Evolutionary conservation across 352 stramenopile genomes (phyloP).

Genomic region (Phytophthora boehmeriae): DNA sequence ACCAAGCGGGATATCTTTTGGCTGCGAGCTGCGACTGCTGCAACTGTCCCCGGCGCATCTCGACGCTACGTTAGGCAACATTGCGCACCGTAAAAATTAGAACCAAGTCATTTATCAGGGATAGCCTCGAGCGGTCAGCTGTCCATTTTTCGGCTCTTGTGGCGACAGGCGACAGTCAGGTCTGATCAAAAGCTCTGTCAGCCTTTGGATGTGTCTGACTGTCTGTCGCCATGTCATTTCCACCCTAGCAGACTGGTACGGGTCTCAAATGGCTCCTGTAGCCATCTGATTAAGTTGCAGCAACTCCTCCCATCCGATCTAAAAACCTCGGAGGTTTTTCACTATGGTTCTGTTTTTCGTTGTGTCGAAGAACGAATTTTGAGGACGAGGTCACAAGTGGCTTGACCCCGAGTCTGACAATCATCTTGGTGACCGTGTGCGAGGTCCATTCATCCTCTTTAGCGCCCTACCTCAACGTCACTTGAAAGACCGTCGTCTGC

Average conservation of each 20-base stretch:
- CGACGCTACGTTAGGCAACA: conserved; percentile 16
- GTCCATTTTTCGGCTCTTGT: background rate
- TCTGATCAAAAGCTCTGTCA: too few species aligned
- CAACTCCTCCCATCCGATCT: background rate
- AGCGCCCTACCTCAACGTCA: background rate
- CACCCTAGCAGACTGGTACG: too few species aligned
- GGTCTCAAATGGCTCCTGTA: background rate
- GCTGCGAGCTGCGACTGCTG: too few species aligned
- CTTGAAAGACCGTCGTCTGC: conserved; percentile 3
- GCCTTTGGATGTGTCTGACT: too few species aligned
- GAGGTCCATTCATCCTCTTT: conserved; percentile 15
- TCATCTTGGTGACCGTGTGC: conserved; percentile 21
- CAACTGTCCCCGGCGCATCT: background rate
- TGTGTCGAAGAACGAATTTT: conserved; percentile 30
- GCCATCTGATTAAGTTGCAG: background rate
- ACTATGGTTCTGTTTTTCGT: conserved; percentile 37
- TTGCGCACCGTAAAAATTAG: conserved; percentile 4
- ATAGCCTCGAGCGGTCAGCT: background rate
- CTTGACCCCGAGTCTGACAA: conserved; percentile 24
- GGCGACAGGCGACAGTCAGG: background rate
- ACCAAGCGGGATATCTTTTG: too few species aligned
- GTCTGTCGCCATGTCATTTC: too few species aligned
- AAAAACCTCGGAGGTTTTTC: conserved; percentile 3
- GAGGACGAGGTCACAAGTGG: conserved; percentile 26
- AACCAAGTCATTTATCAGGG: too few species aligned